Base-by-base conservation (phyloP, 257 asterid genomes). In the Nicotiana obtusifolia region DNA sequence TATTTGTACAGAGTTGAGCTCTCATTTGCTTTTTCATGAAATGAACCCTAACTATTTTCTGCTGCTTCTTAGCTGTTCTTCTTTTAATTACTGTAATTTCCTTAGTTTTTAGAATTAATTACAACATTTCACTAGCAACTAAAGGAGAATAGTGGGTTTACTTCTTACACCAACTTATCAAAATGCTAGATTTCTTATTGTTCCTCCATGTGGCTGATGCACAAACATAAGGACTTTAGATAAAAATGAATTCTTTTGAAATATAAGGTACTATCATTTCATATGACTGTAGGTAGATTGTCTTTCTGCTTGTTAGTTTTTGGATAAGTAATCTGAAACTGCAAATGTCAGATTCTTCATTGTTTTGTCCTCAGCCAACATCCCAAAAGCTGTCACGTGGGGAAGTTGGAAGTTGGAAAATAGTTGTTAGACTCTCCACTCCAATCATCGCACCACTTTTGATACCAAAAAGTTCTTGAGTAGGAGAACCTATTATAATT, bases 351-450 rank as follows among this genome's bases (percentile, higher is more conserved):
- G 81, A 78, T 60, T 78, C 73, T 78, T 78, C 35, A 73, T 73
- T 73, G 61, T 73, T 73, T 73, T 73, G 61, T 73, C 78, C 9
- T 56, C 1, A 52, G 22, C 41, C 80, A 28, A 56, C 57, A 82
- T 22, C 76, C 81, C 41, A 35, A 71, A 82, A 71, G 61, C 31
- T 37, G 62, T 79, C 80, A 79, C 62, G 75, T 44, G 81, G 64
- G 73, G 84, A 69, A 81, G 84, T 86, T 86, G 89, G 88, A 69
- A 83, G 87, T 86, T 83, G 81, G 44, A 80, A 62, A 26, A 26
- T 41, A 66, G 85, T 85, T 26, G 84, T 83, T 83, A 77, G 76
- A 69, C 33, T 79, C 82, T 75, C 64, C 22, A 80, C 81, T 75
- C 64, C 54, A 80, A 88, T 88, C 81, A 86, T 88, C 86, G 86